phyloP scores from a whole-genome alignment of 495 filamentous ascomycete species.

The Trichoderma parareesei region DNA sequence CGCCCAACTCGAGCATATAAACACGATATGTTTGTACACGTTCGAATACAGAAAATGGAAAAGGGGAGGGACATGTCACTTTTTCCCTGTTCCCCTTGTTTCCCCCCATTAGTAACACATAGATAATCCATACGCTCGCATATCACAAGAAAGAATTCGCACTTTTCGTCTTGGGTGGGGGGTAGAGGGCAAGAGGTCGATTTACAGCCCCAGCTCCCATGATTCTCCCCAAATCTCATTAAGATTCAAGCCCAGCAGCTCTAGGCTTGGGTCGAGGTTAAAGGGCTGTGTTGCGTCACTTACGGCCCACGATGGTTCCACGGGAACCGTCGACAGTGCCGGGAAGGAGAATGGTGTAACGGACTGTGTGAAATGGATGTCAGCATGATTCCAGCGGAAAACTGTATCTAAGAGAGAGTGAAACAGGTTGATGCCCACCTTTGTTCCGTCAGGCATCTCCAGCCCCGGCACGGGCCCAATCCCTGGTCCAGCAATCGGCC shows the following conservation, averaged over 20 bases:
- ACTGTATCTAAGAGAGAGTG: background rate
- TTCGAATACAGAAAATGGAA: background rate
- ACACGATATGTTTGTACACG: background rate
- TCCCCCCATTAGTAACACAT: background rate
- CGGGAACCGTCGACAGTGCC: conserved; percentile 15
- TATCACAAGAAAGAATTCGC: background rate
- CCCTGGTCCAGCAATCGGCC: conserved; percentile 10
- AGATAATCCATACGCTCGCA: background rate
- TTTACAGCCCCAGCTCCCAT: conserved; percentile 16
- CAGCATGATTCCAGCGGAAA: background rate
- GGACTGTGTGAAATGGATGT: conserved; percentile 13
- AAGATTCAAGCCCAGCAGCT: conserved; percentile 23
- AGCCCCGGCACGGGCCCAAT: background rate
- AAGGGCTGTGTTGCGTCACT: conserved; percentile 12
- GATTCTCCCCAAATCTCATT: conserved; percentile 27
- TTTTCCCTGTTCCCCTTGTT: too few species aligned
- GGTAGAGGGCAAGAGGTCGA: too few species aligned
- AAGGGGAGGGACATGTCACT: background rate
- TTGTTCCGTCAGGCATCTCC: conserved; percentile 20
- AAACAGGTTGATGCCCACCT: conserved; percentile 15
- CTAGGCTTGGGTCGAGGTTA: conserved; percentile 22
- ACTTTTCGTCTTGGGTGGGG: background rate
- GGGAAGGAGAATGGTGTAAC: conserved; percentile 22
- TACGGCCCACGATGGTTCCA: conserved; percentile 8
- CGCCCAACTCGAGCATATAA: background rate